Conservation (phyloP, 2,329 filamentous ascomycete genomes). For the Falciphora oryzae region DNA sequence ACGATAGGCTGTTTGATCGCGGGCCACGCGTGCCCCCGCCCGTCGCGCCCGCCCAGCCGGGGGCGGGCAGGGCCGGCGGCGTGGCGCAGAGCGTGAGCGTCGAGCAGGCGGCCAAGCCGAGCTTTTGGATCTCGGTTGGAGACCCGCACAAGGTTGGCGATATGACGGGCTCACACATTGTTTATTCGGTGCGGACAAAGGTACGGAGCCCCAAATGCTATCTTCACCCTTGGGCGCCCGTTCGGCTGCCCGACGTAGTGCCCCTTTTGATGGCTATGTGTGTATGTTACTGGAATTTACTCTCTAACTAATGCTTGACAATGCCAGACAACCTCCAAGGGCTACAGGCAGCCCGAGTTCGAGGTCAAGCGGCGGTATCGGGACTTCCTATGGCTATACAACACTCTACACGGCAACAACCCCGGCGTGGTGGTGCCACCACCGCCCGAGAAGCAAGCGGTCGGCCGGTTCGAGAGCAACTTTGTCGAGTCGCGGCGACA, state of each 20-base stretch:
- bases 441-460: slow-evolving; percentile 94
- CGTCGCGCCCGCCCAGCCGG: slow-evolving; percentile 51
- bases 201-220: slow-evolving; percentile 37
- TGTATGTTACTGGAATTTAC: too few species aligned
- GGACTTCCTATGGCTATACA: slow-evolving; percentile 98
- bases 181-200: slow-evolving; percentile 92
- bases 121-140: slow-evolving; percentile 84
- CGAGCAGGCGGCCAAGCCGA: slow-evolving; percentile 89
- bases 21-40: slow-evolving; percentile 62
- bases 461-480: slow-evolving; percentile 91
- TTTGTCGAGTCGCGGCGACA: slow-evolving; percentile 91
- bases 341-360: slow-evolving; percentile 88
- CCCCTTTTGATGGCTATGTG: neutral
- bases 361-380: slow-evolving; percentile 90
- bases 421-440: slow-evolving; percentile 93
- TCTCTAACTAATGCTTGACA: neutral
- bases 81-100: slow-evolving; percentile 63
- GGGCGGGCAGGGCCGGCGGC: slow-evolving; percentile 51
- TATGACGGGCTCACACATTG: slow-evolving; percentile 92
- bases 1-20: slow-evolving; percentile 28
- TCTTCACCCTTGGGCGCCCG: neutral
- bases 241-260: neutral
- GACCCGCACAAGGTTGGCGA: slow-evolving; percentile 98
- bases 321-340: slow-evolving; percentile 82
- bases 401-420: slow-evolving; percentile 86